Percentiles rank a stretch among this genome's conserved stretches.
These are phyloP conservation scores for Claviceps pazoutovae DNA, from an alignment of 2,329 filamentous ascomycete genomes.

Conservation along the genomic window DNA sequence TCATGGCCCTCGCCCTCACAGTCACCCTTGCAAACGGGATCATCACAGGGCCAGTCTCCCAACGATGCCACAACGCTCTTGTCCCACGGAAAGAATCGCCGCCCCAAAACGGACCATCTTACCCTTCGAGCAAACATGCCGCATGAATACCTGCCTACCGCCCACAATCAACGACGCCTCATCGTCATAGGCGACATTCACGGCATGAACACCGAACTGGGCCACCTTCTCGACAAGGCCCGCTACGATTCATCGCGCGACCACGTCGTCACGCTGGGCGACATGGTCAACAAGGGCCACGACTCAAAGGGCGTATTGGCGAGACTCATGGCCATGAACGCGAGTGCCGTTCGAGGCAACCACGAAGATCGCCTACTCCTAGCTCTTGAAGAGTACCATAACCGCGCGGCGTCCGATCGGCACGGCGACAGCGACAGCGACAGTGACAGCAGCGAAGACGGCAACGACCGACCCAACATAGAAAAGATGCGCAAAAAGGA, in stretches of 20 bases:
- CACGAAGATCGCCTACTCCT: slow-evolving; percentile 81
- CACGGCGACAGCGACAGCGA: background rate
- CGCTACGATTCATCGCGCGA: slow-evolving; percentile 45
- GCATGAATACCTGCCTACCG: slow-evolving; percentile 17
- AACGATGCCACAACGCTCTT: background rate
- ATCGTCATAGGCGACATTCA: slow-evolving; percentile 87
- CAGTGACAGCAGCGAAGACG: background rate
- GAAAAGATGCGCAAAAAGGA: slow-evolving; percentile 20
- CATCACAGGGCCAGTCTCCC: background rate
- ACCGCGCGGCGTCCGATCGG: slow-evolving; percentile 13
- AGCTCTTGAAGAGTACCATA: slow-evolving; percentile 29
- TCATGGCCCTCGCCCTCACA: background rate
- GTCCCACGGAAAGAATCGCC: background rate
- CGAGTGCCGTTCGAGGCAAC: slow-evolving; percentile 78
- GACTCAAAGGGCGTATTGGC: slow-evolving; percentile 67
- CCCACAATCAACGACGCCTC: slow-evolving; percentile 40
- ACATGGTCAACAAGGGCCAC: slow-evolving; percentile 77
- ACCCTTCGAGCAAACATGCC: slow-evolving; percentile 19
- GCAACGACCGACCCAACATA: slow-evolving; percentile 11
- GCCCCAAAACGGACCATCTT: slow-evolving; percentile 12
- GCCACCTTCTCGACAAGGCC: slow-evolving; percentile 51
- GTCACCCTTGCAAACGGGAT: background rate
- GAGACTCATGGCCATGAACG: slow-evolving; percentile 56
- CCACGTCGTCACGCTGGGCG: slow-evolving; percentile 63
- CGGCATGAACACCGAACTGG: slow-evolving; percentile 60